Conservation (phyloP, 192 early-diverging fungal genomes). For the Backusella circina region DNA sequence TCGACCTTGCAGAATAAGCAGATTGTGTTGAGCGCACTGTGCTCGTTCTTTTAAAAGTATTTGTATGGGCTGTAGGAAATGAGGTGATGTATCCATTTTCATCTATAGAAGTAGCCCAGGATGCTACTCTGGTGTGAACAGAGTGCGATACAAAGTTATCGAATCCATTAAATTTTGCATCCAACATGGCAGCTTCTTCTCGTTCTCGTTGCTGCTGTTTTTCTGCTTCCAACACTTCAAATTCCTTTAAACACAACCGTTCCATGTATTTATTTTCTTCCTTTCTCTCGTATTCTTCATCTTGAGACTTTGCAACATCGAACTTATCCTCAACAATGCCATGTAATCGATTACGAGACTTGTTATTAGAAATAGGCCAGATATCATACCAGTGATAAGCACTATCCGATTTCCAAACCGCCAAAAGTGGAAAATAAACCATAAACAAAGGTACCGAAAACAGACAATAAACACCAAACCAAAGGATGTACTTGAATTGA, state of each 20-base stretch:
- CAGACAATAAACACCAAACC: constrained; percentile 28
- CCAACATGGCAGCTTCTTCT: constrained; percentile 22
- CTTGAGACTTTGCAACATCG: background rate
- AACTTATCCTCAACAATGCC: constrained; percentile 14
- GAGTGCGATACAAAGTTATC: constrained; percentile 14
- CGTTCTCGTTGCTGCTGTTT: background rate
- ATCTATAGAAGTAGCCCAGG: background rate
- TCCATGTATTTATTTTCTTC: background rate
- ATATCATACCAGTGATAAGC: constrained; percentile 35
- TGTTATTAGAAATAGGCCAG: constrained; percentile 22
- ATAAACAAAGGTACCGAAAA: constrained; percentile 28
- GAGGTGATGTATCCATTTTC: background rate
- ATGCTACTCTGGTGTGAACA: background rate
- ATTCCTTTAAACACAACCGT: constrained; percentile 17
- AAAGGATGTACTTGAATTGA: constrained; percentile 36
- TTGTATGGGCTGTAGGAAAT: background rate
- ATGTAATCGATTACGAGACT: constrained; percentile 20
- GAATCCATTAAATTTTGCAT: constrained; percentile 24
- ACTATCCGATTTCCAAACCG: constrained; percentile 22
- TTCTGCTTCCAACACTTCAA: constrained; percentile 22
- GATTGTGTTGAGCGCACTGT: background rate
- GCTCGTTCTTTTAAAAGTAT: background rate
- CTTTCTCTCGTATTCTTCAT: background rate
- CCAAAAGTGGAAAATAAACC: constrained; percentile 34
- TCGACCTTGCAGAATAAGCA: background rate